phyloP scores from a whole-genome alignment of 2,329 filamentous ascomycete species.

The Hyphodiscus sp. region DNA sequence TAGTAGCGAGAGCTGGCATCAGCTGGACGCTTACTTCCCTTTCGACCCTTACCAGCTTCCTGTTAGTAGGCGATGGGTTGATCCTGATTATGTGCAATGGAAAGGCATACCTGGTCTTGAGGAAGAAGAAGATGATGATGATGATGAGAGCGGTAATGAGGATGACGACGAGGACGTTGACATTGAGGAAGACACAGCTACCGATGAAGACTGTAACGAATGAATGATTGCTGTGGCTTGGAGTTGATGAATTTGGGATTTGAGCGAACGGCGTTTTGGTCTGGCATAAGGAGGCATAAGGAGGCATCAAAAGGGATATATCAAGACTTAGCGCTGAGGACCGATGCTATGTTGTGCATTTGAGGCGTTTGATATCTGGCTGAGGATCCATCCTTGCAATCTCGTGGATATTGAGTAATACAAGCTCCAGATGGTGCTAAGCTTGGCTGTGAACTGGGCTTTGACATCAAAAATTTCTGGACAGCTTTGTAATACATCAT shows the following conservation, averaged over 20 bases:
- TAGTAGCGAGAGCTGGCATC: slow-evolving; percentile 70
- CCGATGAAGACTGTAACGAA: slow-evolving; percentile 23
- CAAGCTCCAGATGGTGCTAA: background rate
- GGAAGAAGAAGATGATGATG: slow-evolving; percentile 48
- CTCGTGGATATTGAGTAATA: background rate
- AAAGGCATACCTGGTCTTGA: slow-evolving; percentile 65
- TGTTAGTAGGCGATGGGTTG: slow-evolving; percentile 79
- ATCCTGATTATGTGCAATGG: slow-evolving; percentile 78
- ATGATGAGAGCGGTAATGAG: slow-evolving; percentile 36
- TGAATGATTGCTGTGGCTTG: slow-evolving; percentile 5
- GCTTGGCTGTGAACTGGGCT: background rate
- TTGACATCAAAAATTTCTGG: background rate
- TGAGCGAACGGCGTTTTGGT: background rate
- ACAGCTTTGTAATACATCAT: background rate
- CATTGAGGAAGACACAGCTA: slow-evolving; percentile 21
- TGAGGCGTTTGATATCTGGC: background rate
- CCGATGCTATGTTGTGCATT: slow-evolving; percentile 5
- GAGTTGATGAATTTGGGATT: background rate
- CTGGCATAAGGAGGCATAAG: slow-evolving; percentile 6
- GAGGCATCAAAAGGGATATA: background rate
- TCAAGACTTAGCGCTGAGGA: slow-evolving; percentile 11
- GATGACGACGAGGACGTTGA: slow-evolving; percentile 21
- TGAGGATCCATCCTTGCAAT: background rate
- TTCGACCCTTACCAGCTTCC: slow-evolving; percentile 96
- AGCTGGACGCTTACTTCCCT: slow-evolving; percentile 91